Base-by-base conservation (phyloP, 768 basidiomycete genomes). In the Chlorophyllum brunneum region DNA sequence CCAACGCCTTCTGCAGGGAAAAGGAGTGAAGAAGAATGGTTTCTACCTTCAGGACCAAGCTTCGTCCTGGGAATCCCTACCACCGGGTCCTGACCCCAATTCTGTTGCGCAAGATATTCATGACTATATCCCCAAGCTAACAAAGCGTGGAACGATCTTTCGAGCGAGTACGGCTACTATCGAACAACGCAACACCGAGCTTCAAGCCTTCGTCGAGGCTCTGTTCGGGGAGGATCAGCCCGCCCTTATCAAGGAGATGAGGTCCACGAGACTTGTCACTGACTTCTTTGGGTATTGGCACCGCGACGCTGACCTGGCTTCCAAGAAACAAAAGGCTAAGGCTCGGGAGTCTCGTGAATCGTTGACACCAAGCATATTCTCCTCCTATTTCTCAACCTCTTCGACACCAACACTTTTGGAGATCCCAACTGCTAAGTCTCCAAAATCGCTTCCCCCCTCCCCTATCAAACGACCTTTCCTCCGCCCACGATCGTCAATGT, bases 211-310 rank as follows among this genome's bases (percentile, higher is more conserved):
- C 58, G 71, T 92, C 24, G 66, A 78, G 29, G 75, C 76, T 5
- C 68, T 91, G 13, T 85, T 84, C 51, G 64, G 68, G 31, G 77
- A 80, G 20, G 76, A 82, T 34, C 74, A 86, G 42, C 89, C 90
- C 13, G 73, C 75, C 0, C 73, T 92, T 39, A 66, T 92, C 44
- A 67, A 73, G 50, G 90, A 91, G 51, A 74, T 92, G 48, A 75
- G 86, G 33, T 70, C 70, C 15, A 78, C 77, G 23, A 73, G 70
- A 29, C 63, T 74, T 24, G 77, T 88, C 44, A 80, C 80, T 2
- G 85, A 91, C 63, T 92, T 92, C 66, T 92, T 92, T 61, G 85
- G 80, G 11, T 76, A 79, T 56, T 92, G 90, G 90, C 73, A 83
- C 55, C 69, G 83, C 33, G 90, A 92, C 64, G 66, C 78, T 54